A percentile compares a stretch with the other conserved stretches of the same genome.
Evolutionary conservation across 768 basidiomycete species (phyloP).

Genomic region (Pulveroboletus sp.): DNA sequence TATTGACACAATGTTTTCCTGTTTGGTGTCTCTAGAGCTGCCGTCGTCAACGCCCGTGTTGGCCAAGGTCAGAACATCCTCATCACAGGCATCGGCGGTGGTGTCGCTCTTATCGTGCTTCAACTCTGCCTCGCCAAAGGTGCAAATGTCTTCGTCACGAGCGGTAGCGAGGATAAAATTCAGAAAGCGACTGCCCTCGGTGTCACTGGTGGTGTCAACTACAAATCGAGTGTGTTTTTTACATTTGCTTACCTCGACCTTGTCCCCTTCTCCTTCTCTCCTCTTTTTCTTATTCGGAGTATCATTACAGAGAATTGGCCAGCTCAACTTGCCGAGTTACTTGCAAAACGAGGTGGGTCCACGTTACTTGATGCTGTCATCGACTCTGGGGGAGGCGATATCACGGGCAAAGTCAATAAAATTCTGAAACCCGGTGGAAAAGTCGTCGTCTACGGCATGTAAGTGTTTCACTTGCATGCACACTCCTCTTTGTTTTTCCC

Average conservation of each 20-base stretch:
- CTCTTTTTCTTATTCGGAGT: background rate
- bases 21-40: conserved; percentile 42
- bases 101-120: conserved; percentile 72
- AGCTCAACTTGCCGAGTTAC: conserved; percentile 38
- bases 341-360: conserved; percentile 31
- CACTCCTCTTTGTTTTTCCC: background rate
- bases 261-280: background rate
- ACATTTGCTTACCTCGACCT: background rate
- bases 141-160: conserved; percentile 80
- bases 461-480: background rate
- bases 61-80: conserved; percentile 64
- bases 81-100: conserved; percentile 80
- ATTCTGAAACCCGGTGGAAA: conserved; percentile 53
- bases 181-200: conserved; percentile 60
- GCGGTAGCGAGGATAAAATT: conserved; percentile 66
- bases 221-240: conserved; percentile 51
- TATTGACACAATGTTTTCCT: background rate
- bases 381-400: conserved; percentile 67
- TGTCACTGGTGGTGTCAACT: conserved; percentile 72
- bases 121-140: conserved; percentile 74
- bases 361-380: conserved; percentile 53
- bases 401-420: conserved; percentile 46
- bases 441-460: conserved; percentile 68
- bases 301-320: conserved; percentile 47
- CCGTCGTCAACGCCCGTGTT: conserved; percentile 60